A percentile compares a stretch with the other conserved stretches of the same genome.
Evolutionary conservation across 1,284 basidiomycete genomes (phyloP).

Genomic region (Puccinia novopanici): DNA sequence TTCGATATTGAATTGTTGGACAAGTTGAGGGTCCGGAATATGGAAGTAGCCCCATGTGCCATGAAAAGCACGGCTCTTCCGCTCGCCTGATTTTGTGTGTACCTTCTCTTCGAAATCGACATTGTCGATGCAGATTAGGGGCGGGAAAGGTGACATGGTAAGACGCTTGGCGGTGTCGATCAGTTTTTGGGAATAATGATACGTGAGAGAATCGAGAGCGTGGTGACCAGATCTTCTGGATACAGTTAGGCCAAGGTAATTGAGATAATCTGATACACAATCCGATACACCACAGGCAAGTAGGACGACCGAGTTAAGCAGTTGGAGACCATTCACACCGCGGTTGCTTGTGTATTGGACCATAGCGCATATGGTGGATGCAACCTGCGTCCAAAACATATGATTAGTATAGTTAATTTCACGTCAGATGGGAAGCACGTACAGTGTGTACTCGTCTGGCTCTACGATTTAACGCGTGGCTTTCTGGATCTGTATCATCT

Average conservation of each 20-base stretch:
- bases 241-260: conserved; percentile 4
- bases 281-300: neutral
- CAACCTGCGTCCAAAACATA: too few relatives aligned
- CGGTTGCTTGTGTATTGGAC: neutral
- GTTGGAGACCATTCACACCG: neutral
- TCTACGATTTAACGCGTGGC: too few relatives aligned
- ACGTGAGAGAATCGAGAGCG: neutral
- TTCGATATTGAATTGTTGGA: neutral
- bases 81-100: neutral
- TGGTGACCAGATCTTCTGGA: neutral
- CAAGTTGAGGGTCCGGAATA: neutral
- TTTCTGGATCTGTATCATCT: too few relatives aligned
- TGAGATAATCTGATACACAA: neutral
- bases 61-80: too few relatives aligned
- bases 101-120: conserved; percentile 9
- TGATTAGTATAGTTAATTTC: too few relatives aligned
- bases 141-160: neutral
- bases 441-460: too few relatives aligned
- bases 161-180: neutral
- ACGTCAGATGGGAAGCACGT: too few relatives aligned
- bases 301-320: neutral
- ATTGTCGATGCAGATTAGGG: conserved; percentile 20
- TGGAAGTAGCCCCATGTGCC: conserved; percentile 19
- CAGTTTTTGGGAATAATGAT: too few relatives aligned
- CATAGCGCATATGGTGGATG: neutral